These are phyloP conservation scores for Aureobasidium lini DNA, from an alignment of 2,329 filamentous ascomycete genomes.

Conservation along the genomic window DNA sequence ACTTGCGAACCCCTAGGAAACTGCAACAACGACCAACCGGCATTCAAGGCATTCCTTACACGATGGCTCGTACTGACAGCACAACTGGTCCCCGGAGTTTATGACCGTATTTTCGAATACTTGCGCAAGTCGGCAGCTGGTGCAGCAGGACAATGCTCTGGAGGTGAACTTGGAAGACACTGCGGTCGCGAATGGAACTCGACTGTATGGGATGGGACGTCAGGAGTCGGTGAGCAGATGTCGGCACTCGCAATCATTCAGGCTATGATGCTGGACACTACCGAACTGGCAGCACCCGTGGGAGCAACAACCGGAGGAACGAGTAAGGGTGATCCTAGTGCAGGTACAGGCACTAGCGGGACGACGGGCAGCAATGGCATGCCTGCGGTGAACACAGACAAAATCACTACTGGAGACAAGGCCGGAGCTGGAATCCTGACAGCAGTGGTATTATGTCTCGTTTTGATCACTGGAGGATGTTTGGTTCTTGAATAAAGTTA, in stretches of 20 bases:
- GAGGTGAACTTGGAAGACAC: slow-evolving; percentile 34
- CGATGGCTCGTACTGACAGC: slow-evolving; percentile 44
- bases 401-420: slow-evolving; percentile 52
- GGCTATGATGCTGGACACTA: slow-evolving; percentile 33
- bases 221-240: slow-evolving; percentile 50
- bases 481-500: slow-evolving; percentile 1
- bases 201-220: slow-evolving; percentile 34
- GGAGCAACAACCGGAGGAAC: slow-evolving; percentile 44
- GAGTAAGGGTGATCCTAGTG: slow-evolving; percentile 37
- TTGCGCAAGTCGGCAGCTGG: slow-evolving; percentile 44
- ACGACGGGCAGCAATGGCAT: slow-evolving; percentile 8
- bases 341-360: slow-evolving; percentile 30
- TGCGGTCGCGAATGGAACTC: slow-evolving; percentile 37
- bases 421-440: slow-evolving; percentile 63
- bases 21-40: slow-evolving; percentile 36
- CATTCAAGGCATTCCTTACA: slow-evolving; percentile 31
- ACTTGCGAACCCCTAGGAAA: slow-evolving; percentile 30
- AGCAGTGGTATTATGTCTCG: slow-evolving; percentile 45
- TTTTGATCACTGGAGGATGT: slow-evolving; percentile 41
- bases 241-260: slow-evolving; percentile 43
- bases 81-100: slow-evolving; percentile 48
- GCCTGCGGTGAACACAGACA: slow-evolving; percentile 16
- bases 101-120: slow-evolving; percentile 40
- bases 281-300: slow-evolving; percentile 30
- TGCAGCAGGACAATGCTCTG: slow-evolving; percentile 47